Percentiles rank a stretch among this genome's conserved stretches.
Conservation (phyloP, 768 basidiomycete genomes). For the Auriscalpium vulgare region DNA sequence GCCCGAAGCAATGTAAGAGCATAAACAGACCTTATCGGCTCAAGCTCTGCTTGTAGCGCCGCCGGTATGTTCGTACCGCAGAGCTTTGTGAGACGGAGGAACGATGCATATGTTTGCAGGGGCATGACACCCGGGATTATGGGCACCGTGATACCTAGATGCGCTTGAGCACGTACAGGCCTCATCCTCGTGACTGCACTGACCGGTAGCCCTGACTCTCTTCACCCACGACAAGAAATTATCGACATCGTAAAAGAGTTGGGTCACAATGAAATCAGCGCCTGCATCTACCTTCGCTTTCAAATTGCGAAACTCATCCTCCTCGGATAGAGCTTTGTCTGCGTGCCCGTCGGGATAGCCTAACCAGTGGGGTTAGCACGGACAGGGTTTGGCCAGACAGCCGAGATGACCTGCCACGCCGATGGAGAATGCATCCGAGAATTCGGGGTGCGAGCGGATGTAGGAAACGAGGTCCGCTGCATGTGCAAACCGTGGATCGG, state of each 20-base stretch:
- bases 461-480: slow-evolving; percentile 88
- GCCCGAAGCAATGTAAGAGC: neutral
- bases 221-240: slow-evolving; percentile 74
- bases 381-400: neutral
- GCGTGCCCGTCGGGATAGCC: slow-evolving; percentile 90
- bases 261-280: slow-evolving; percentile 93
- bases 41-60: slow-evolving; percentile 54
- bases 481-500: slow-evolving; percentile 75
- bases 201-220: slow-evolving; percentile 67
- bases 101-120: slow-evolving; percentile 93
- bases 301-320: slow-evolving; percentile 58
- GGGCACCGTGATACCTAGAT: slow-evolving; percentile 76
- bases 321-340: slow-evolving; percentile 50
- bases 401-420: slow-evolving; percentile 76
- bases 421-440: slow-evolving; percentile 81
- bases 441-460: slow-evolving; percentile 71
- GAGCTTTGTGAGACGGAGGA: slow-evolving; percentile 83
- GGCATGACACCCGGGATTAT: slow-evolving; percentile 97
- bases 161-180: slow-evolving; percentile 5
- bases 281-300: slow-evolving; percentile 90
- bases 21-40: slow-evolving; percentile 59
- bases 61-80: slow-evolving; percentile 75
- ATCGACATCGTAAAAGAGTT: slow-evolving; percentile 95
- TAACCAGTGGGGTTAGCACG: slow-evolving; percentile 20
- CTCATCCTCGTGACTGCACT: neutral